Conservation (phyloP, 257 asterid species). For the Coffea eugenioides region DNA sequence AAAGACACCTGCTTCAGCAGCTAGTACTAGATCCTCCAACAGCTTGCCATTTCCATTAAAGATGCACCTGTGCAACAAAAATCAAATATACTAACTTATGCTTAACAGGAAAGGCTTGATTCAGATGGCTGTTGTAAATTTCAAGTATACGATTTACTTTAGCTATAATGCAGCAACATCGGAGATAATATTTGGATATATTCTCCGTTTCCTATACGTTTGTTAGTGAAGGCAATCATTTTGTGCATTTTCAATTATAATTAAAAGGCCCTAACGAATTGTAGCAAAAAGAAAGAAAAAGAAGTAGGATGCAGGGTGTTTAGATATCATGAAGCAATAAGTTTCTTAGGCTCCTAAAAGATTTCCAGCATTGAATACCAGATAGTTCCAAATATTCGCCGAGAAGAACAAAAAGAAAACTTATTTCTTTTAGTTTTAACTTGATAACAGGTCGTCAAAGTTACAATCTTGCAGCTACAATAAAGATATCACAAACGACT, state of each 20-base stretch:
- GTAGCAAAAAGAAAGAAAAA: background rate
- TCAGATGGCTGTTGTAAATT: background rate
- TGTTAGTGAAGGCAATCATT: background rate
- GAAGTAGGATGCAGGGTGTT: background rate
- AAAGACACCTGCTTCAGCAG: slow-evolving; percentile 85
- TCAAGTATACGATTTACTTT: background rate
- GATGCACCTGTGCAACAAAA: slow-evolving; percentile 59
- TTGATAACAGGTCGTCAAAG: background rate
- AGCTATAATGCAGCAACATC: background rate
- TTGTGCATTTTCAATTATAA: background rate
- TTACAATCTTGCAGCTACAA: background rate
- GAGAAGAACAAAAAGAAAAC: no score
- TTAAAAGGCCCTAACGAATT: background rate
- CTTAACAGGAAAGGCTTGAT: background rate
- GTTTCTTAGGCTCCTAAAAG: background rate
- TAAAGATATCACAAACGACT: background rate
- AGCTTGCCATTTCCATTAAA: slow-evolving; percentile 95
- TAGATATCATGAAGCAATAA: background rate
- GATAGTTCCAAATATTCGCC: no score
- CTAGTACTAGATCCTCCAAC: slow-evolving; percentile 83
- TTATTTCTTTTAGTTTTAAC: no score
- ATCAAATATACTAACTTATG: background rate
- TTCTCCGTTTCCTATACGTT: background rate
- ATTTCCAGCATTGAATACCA: background rate
- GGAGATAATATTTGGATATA: background rate